Evolutionary conservation across 768 basidiomycete species (phyloP).

Genomic region (Clavaria fumosa): DNA sequence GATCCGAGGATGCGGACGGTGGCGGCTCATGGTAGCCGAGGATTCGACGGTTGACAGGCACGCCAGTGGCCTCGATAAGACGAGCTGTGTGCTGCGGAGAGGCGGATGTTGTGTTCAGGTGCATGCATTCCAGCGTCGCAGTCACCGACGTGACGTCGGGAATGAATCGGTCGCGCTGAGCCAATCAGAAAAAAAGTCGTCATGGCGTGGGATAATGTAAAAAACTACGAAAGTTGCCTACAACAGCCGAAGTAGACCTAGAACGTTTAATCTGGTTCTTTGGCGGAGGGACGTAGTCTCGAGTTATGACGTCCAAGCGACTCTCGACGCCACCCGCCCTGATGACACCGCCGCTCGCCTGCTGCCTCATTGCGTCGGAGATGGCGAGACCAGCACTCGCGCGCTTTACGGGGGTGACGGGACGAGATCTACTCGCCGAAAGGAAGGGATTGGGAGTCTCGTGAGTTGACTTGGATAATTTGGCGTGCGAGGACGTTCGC

Average conservation of each 20-base stretch:
- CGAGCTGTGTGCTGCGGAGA: constrained; percentile 72
- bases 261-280: constrained; percentile 54
- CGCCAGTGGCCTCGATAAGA: constrained; percentile 58
- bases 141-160: constrained; percentile 44
- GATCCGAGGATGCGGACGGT: constrained; percentile 55
- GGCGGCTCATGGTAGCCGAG: constrained; percentile 83
- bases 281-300: constrained; percentile 58
- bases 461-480: constrained; percentile 21
- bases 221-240: too few relatives aligned
- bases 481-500: constrained; percentile 13
- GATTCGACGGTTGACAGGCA: constrained; percentile 67
- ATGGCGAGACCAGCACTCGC: constrained; percentile 31
- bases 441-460: constrained; percentile 54
- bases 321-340: constrained; percentile 67
- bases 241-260: constrained; percentile 54
- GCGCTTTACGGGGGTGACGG: constrained; percentile 53
- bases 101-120: constrained; percentile 37
- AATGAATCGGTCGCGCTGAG: constrained; percentile 56
- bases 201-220: too few relatives aligned
- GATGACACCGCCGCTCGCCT: constrained; percentile 54
- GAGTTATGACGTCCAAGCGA: constrained; percentile 58
- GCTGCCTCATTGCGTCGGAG: constrained; percentile 41
- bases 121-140: constrained; percentile 48
- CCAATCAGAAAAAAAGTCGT: too few relatives aligned
- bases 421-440: constrained; percentile 33